Conservation (phyloP, 108 stramenopile genomes). For the Nitzschia sp. region DNA sequence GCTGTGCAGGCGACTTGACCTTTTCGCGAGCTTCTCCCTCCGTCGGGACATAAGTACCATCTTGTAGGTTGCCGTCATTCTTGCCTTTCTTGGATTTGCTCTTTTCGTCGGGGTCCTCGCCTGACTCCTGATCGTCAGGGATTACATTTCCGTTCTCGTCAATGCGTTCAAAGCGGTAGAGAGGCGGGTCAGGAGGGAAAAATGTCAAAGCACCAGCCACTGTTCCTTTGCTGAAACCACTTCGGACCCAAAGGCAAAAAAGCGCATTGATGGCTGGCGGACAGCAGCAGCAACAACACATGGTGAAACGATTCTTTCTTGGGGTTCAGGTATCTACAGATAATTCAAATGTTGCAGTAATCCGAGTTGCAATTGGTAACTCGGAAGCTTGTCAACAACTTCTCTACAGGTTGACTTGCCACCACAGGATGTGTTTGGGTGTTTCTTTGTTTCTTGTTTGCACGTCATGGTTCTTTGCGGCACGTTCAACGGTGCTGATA, state of each 20-base stretch:
- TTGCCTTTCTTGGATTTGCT: conserved; percentile 20
- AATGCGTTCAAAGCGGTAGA: conserved; percentile 73
- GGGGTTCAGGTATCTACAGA: no score
- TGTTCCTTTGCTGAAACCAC: conserved; percentile 72
- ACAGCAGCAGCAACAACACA: conserved; percentile 65
- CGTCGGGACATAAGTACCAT: conserved; percentile 27
- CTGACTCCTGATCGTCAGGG: conserved; percentile 44
- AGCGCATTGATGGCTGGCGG: conserved; percentile 78
- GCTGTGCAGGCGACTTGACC: conserved; percentile 57
- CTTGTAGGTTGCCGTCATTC: conserved; percentile 13
- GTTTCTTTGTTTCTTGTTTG: no score
- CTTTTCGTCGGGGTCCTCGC: conserved; percentile 7
- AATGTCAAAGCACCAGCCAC: conserved; percentile 87
- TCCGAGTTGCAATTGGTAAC: no score
- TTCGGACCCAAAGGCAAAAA: conserved; percentile 83
- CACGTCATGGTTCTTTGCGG: no score
- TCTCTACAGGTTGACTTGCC: no score
- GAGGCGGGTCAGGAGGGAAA: conserved; percentile 85
- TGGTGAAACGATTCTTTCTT: no score
- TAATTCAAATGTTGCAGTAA: no score
- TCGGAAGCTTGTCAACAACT: no score
- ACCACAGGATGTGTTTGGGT: no score
- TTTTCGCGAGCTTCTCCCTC: conserved; percentile 44
- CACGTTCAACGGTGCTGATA: no score
- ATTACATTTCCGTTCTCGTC: conserved; percentile 52